phyloP scores from a whole-genome alignment of 257 asterid genomes.

The Capsicum baccatum region DNA sequence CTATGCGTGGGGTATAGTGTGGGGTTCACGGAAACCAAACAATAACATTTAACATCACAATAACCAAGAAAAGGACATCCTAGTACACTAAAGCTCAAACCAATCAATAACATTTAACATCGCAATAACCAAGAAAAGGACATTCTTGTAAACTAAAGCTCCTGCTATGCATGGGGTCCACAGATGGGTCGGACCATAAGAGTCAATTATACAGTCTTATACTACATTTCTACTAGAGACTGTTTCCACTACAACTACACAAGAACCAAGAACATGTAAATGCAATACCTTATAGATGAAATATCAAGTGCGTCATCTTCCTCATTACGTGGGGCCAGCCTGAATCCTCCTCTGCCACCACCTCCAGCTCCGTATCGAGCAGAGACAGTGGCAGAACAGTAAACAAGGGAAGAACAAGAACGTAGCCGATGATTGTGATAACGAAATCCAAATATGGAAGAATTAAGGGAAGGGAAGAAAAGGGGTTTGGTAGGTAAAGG shows the following conservation, averaged over 20 bases:
- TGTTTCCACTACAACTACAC: too few relatives aligned
- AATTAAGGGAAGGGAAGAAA: slow-evolving; percentile 31
- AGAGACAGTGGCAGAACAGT: slow-evolving; percentile 42
- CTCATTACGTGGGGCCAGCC: slow-evolving; percentile 45
- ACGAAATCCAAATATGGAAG: slow-evolving; percentile 39
- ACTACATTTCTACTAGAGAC: too few relatives aligned
- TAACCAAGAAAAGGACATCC: too few relatives aligned
- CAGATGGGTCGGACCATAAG: too few relatives aligned
- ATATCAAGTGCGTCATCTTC: slow-evolving; percentile 79
- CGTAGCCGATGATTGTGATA: slow-evolving; percentile 25
- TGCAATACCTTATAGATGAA: slow-evolving; percentile 58
- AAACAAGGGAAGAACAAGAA: slow-evolving; percentile 23
- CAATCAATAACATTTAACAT: neutral
- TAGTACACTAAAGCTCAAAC: too few relatives aligned
- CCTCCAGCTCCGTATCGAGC: slow-evolving; percentile 74
- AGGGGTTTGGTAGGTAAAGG: slow-evolving; percentile 31
- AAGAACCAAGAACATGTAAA: neutral
- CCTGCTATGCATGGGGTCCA: too few relatives aligned
- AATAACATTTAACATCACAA: too few relatives aligned
- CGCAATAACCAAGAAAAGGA: neutral
- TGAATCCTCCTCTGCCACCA: slow-evolving; percentile 38
- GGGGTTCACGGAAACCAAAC: too few relatives aligned
- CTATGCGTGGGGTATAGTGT: too few relatives aligned
- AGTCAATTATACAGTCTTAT: too few relatives aligned
- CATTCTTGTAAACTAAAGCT: too few relatives aligned